phyloP scores from a whole-genome alignment of 805 yeast genomes.

The Teunomyces aglyptinius region DNA sequence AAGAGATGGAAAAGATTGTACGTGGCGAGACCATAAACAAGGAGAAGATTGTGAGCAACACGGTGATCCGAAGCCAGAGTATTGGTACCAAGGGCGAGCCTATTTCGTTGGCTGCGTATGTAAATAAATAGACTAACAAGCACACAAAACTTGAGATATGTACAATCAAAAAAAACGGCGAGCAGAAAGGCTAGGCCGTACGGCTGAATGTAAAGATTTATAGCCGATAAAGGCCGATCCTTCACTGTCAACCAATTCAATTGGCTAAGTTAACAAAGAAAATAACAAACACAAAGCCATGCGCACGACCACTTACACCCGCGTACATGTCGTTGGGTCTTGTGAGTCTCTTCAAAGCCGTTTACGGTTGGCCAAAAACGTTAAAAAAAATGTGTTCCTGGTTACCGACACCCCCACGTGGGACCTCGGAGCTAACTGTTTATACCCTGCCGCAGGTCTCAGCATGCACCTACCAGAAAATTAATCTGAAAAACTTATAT shows the following conservation, averaged over 20 bases:
- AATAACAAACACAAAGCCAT: too few relatives aligned
- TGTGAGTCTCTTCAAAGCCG: background rate
- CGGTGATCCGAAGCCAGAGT: constrained; percentile 41
- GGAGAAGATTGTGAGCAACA: constrained; percentile 68
- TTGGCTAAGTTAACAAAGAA: too few relatives aligned
- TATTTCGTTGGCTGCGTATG: background rate
- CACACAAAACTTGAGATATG: background rate
- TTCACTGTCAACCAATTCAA: too few relatives aligned
- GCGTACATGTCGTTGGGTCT: background rate
- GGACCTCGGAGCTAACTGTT: background rate
- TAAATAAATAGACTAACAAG: background rate
- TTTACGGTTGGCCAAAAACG: background rate
- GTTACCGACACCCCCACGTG: background rate
- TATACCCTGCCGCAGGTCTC: too few relatives aligned
- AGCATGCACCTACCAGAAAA: background rate
- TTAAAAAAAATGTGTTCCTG: background rate
- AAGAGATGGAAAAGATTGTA: constrained; percentile 84
- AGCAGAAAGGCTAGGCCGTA: background rate
- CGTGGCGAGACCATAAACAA: constrained; percentile 74
- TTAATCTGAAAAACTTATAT: background rate
- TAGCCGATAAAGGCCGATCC: too few relatives aligned
- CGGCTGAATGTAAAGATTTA: background rate
- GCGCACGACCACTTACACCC: too few relatives aligned
- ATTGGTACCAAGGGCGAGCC: constrained; percentile 1
- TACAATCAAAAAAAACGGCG: too few relatives aligned